phyloP scores from a whole-genome alignment of 345 rosid species.

The Trapa bicornis region DNA sequence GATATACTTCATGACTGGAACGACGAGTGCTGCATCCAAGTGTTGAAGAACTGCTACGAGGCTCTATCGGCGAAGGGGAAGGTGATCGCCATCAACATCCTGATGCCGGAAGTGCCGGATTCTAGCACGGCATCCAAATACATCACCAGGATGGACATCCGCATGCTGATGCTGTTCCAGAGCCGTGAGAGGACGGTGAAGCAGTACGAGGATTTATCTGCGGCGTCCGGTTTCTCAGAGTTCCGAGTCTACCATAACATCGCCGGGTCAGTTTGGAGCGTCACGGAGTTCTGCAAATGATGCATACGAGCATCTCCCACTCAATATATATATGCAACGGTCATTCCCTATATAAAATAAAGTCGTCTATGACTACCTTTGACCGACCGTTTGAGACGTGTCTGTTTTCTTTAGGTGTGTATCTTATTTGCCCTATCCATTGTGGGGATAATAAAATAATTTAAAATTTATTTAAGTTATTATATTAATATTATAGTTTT shows the following conservation, averaged over 20 bases:
- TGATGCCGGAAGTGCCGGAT: slow-evolving; percentile 10
- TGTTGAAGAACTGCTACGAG: slow-evolving; percentile 18
- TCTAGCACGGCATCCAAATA: slow-evolving; percentile 6
- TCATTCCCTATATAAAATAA: too few relatives aligned
- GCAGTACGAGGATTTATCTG: slow-evolving; percentile 8
- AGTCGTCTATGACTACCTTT: too few relatives aligned
- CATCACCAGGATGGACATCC: background rate
- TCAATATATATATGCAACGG: too few relatives aligned
- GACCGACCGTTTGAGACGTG: too few relatives aligned
- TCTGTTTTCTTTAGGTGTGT: too few relatives aligned
- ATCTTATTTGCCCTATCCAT: too few relatives aligned
- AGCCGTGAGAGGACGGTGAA: slow-evolving; percentile 16
- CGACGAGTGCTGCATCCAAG: slow-evolving; percentile 11
- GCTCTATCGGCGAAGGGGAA: slow-evolving; percentile 9
- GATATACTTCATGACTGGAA: slow-evolving; percentile 12
- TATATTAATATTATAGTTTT: too few relatives aligned
- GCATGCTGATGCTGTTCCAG: slow-evolving; percentile 4
- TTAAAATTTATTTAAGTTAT: too few relatives aligned
- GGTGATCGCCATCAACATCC: background rate
- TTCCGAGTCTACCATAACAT: background rate
- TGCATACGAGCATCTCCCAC: background rate
- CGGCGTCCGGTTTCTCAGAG: slow-evolving; percentile 9
- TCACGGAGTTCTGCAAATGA: slow-evolving; percentile 12
- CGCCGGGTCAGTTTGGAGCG: slow-evolving; percentile 1
- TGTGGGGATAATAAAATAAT: too few relatives aligned